Base-by-base conservation (phyloP, 192 early-diverging fungal genomes). In the Entophlyctis helioformis region DNA sequence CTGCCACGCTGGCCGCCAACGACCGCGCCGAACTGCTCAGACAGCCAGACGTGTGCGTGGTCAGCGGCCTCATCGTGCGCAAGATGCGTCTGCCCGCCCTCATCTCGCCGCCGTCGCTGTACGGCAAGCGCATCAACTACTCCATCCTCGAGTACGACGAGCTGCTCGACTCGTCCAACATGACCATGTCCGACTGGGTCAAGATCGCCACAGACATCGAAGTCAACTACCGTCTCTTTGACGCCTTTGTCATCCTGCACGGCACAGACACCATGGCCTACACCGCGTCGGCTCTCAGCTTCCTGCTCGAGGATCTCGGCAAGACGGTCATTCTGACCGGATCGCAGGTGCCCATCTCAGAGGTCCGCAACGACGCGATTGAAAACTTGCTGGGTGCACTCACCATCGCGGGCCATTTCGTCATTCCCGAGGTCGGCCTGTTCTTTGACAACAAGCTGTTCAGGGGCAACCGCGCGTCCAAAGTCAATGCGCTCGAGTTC, bases 281-380 rank as follows among this genome's bases (percentile, higher is more conserved):
- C 51, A 66, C 68, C 12, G 64, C 72, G 13, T 56, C 52, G 23
- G 72, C 74, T 0, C 72, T 98, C 39, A 87, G 84, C 48, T 98
- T 98, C 59, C 85, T 98, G 82, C 68, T 98, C 31, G 92, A 98
- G 56, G 84, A 91, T 50, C 69, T 98, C 26, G 96, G 95, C 67
- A 98, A 98, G 58, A 85, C 93, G 15, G 91, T 98, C 24, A 96
- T 98, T 51, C 60, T 98, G 44, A 98, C 89, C 3, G 96, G 96
- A 9, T 95, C 91, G 16, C 96, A 98, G 62, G 88, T 98, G 5
- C 96, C 96, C 0, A 71, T 98, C 33, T 87, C 92, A 15, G 96
- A 98, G 60, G 83, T 98, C 25, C 78, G 96, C 36, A 98, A 93
- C 64, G 96, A 98, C 60, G 96, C 90, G 0, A 81, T 95, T 10